A percentile compares a stretch with the other conserved stretches of the same genome.
phyloP scores from a whole-genome alignment of 2,329 filamentous ascomycete genomes.

The Orbilia ellipsospora region DNA sequence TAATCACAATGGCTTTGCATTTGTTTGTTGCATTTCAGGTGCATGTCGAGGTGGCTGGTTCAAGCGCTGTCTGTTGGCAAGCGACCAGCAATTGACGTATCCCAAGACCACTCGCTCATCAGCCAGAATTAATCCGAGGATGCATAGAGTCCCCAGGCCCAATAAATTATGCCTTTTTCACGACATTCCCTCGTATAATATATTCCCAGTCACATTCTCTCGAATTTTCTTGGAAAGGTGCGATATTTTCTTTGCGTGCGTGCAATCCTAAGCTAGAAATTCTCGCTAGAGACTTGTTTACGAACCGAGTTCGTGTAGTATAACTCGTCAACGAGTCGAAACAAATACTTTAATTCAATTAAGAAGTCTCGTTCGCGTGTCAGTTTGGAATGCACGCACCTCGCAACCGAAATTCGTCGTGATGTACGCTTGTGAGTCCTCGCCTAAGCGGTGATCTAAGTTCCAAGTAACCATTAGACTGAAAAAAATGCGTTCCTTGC shows the following conservation, averaged over 20 bases:
- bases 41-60: constrained; percentile 28
- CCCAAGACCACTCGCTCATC: constrained; percentile 10
- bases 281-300: too few species aligned
- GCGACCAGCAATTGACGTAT: too few species aligned
- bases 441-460: constrained; percentile 55
- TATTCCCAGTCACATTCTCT: not conserved
- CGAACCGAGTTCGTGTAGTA: too few species aligned
- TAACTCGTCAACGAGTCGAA: constrained; percentile 20
- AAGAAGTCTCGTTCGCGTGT: constrained; percentile 34
- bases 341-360: not conserved
- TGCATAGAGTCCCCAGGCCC: constrained; percentile 18
- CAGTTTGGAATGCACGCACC: constrained; percentile 18
- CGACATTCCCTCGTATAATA: constrained; percentile 33
- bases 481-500: constrained; percentile 48
- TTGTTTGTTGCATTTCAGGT: constrained; percentile 22
- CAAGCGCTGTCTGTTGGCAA: not conserved
- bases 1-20: constrained; percentile 29
- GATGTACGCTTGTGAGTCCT: constrained; percentile 24
- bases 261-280: too few species aligned
- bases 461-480: constrained; percentile 32
- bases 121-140: constrained; percentile 39
- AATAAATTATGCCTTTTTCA: constrained; percentile 1
- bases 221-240: constrained; percentile 24
- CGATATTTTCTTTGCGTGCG: constrained; percentile 28
- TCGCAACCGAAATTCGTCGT: constrained; percentile 42